Evolutionary conservation across 2,329 filamentous ascomycete species (phyloP).

Genomic region (Magnaporthiopsis incrustans): DNA sequence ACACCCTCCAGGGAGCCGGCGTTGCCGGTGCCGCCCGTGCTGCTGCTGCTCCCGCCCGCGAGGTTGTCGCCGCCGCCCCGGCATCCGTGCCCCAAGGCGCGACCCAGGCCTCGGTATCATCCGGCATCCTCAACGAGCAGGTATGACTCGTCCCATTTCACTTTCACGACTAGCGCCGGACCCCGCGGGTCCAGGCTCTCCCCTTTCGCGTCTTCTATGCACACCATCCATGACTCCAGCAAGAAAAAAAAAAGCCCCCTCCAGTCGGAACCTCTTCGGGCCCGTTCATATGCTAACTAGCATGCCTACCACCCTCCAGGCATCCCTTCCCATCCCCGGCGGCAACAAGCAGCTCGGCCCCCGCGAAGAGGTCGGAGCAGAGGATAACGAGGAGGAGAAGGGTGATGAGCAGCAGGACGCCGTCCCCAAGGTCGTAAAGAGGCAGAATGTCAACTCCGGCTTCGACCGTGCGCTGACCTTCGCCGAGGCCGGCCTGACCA

Average conservation of each 20-base stretch:
- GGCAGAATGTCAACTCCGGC: constrained; percentile 27
- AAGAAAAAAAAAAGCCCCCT: no score
- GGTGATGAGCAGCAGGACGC: neutral
- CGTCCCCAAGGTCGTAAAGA: constrained; percentile 26
- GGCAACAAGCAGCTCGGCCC: constrained; percentile 38
- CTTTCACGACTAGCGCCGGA: neutral
- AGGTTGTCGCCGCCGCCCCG: constrained; percentile 11
- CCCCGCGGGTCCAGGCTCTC: constrained; percentile 1
- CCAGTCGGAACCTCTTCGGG: neutral
- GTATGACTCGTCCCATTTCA: constrained; percentile 16
- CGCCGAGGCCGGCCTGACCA: constrained; percentile 36
- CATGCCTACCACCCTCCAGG: constrained; percentile 26
- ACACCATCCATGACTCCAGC: constrained; percentile 8
- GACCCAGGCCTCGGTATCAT: constrained; percentile 13
- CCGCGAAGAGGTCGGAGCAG: constrained; percentile 17
- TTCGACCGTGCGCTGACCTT: constrained; percentile 38
- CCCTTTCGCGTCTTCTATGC: neutral
- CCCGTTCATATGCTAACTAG: neutral
- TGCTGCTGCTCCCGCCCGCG: constrained; percentile 14
- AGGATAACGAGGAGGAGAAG: constrained; percentile 9
- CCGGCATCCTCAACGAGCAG: constrained; percentile 25
- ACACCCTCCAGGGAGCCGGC: constrained; percentile 37
- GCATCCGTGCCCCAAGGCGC: constrained; percentile 6
- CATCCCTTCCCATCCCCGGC: constrained; percentile 37
- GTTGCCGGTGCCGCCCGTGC: constrained; percentile 28